Evolutionary conservation across 2,329 filamentous ascomycete species (phyloP), one percentile per base, ranked within the genome.

Genomic region (Botrytis sinoallii): DNA sequence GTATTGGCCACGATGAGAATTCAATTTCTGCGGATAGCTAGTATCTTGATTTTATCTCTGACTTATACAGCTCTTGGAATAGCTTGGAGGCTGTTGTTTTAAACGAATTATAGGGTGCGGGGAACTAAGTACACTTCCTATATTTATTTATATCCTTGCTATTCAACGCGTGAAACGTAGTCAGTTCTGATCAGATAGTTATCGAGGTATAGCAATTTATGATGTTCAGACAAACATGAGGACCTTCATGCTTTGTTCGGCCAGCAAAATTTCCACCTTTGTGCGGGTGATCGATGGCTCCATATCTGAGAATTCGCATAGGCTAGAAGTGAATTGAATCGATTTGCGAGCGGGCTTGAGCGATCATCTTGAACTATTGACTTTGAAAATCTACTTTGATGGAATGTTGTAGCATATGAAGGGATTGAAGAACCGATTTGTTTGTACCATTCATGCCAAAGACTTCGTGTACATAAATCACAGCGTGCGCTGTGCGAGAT

Each of bases 1-100:
- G 8, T 8, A 8, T 18, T 40, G 1, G 2, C 3, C 1, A 40
- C 16, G 22, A 7, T 6, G 16, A 3, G 0, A 16, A 7, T 4
- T 16, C 14, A 16, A 1, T 61, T 40, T 5, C 35, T 25, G 22
- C 14, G 12, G 10, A 16, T 14, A n/a, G 22, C 0, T 2, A 14
- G 32, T 38, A 6, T 25, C 5, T n/a, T 6, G 20, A 9, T 40
- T 35, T 18, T 61, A 40, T 12, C 59, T 61, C 22, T 16, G n/a
- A 25, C 4, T 16, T 8, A 16, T 2, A 8, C 2, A 7, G 7
- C 57, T 61, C 12, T n/a, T 14, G 25, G 2, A 14, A 61, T 5
- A 40, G 1, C 22, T 2, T 61, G 12, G 20, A 61, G 12, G 3
- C 6, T 14, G 5, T 61, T 1, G 12, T n/a, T 22, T 18, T 1